Conservation (phyloP, 2,329 filamentous ascomycete species). For the Colletotrichum gigasporum region DNA sequence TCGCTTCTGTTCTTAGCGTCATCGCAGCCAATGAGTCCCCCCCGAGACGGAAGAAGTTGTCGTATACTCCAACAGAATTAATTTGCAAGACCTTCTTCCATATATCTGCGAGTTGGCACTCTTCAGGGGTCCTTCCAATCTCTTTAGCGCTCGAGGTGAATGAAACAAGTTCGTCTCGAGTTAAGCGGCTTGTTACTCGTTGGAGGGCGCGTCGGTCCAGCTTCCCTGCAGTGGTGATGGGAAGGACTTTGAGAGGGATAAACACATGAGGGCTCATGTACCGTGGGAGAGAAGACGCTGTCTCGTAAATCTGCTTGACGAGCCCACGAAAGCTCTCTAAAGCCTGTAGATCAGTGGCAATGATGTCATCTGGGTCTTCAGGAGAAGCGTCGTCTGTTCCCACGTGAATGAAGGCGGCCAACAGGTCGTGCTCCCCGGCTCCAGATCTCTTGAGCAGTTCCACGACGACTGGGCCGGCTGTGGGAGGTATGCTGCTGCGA, state of each 20-base stretch:
- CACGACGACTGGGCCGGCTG: not conserved
- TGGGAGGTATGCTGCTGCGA: constrained; percentile 3
- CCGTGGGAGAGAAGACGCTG: not conserved
- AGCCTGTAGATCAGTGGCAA: not conserved
- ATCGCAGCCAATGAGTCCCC: constrained; percentile 39
- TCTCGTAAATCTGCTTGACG: constrained; percentile 2
- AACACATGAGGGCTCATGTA: constrained; percentile 34
- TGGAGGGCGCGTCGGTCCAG: constrained; percentile 28
- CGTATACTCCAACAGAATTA: constrained; percentile 2
- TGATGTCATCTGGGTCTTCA: constrained; percentile 5
- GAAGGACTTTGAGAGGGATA: constrained; percentile 18
- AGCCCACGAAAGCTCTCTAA: not conserved
- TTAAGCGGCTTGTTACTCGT: not conserved
- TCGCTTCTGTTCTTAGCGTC: constrained; percentile 21
- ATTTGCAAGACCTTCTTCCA: not conserved
- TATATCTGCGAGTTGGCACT: not conserved
- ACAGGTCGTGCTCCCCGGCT: not conserved
- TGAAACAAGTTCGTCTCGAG: not conserved
- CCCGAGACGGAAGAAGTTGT: constrained; percentile 37
- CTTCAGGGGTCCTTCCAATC: not conserved
- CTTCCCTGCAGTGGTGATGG: constrained; percentile 30
- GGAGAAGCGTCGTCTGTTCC: not conserved
- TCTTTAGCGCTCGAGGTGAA: not conserved
- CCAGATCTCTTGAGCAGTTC: not conserved
- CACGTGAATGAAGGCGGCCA: constrained; percentile 6